Conservation (phyloP, 139 green algal genomes). For the Coccomyxa sp. region DNA sequence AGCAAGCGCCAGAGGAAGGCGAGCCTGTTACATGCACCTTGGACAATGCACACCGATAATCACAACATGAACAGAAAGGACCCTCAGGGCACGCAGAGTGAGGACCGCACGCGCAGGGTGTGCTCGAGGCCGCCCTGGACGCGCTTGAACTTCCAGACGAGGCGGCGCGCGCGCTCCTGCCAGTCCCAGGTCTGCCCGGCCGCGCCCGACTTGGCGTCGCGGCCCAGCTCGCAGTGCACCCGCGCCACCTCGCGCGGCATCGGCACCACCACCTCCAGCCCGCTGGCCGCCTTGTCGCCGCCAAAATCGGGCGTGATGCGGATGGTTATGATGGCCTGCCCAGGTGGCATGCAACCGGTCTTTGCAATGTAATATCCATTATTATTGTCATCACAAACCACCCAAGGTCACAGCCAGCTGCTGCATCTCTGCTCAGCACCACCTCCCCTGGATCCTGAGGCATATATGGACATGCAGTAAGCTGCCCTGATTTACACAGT, state of each 20-base stretch:
- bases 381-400: no score
- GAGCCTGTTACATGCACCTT: no score
- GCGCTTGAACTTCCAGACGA: slow-evolving; percentile 64
- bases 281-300: slow-evolving; percentile 19
- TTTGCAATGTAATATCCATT: no score
- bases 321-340: slow-evolving; percentile 23
- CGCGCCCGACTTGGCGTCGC: slow-evolving; percentile 1
- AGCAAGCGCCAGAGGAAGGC: no score
- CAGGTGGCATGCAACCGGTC: neutral
- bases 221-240: slow-evolving; percentile 15
- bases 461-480: no score
- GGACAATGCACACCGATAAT: no score
- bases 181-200: slow-evolving; percentile 52
- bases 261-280: slow-evolving; percentile 21
- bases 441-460: no score
- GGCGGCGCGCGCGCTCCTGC: slow-evolving; percentile 52
- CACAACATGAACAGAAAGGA: no score
- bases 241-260: slow-evolving; percentile 22
- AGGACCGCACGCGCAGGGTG: slow-evolving; percentile 31
- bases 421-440: neutral
- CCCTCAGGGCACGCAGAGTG: no score
- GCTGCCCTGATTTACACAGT: no score
- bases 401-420: slow-evolving; percentile 17
- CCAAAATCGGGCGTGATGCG: slow-evolving; percentile 16
- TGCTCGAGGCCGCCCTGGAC: slow-evolving; percentile 56